Conservation (phyloP, 208 protist species). For the Leishmania turanica region DNA sequence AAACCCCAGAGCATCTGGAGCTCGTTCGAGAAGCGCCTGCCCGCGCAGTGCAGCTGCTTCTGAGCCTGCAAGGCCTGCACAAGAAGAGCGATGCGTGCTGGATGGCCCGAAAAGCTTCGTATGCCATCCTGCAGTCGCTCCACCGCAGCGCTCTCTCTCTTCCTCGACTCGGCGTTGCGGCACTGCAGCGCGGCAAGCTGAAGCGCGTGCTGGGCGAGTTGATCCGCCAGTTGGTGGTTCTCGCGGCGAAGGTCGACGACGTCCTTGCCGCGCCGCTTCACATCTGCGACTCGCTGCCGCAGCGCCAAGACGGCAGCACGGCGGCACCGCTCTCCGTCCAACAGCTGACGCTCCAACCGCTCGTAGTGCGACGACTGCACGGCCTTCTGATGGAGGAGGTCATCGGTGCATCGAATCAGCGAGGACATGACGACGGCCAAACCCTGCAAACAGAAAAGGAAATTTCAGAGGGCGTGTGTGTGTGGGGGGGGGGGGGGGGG, state of each 20-base stretch:
- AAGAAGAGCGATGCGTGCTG: conserved; percentile 40
- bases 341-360: conserved; percentile 59
- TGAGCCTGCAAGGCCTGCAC: conserved; percentile 57
- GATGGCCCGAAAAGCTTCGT: conserved; percentile 46
- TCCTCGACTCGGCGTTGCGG: conserved; percentile 23
- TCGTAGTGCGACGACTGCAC: conserved; percentile 72
- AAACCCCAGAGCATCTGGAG: not conserved
- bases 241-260: conserved; percentile 50
- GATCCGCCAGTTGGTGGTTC: conserved; percentile 41
- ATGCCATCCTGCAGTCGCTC: conserved; percentile 37
- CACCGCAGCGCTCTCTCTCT: conserved; percentile 19
- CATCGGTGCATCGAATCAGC: conserved; percentile 70
- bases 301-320: conserved; percentile 47
- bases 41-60: conserved; percentile 11
- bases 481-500: too few relatives aligned
- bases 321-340: conserved; percentile 54
- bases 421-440: conserved; percentile 38
- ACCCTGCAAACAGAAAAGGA: conserved; percentile 12
- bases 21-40: not conserved
- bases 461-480: not conserved
- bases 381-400: conserved; percentile 75
- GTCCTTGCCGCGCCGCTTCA: conserved; percentile 57
- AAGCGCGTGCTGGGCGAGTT: conserved; percentile 53
- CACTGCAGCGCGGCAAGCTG: conserved; percentile 54
- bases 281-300: conserved; percentile 55